Conservation (phyloP, 371 early-diverging fungal genomes). For the Lichtheimia corymbifera region DNA sequence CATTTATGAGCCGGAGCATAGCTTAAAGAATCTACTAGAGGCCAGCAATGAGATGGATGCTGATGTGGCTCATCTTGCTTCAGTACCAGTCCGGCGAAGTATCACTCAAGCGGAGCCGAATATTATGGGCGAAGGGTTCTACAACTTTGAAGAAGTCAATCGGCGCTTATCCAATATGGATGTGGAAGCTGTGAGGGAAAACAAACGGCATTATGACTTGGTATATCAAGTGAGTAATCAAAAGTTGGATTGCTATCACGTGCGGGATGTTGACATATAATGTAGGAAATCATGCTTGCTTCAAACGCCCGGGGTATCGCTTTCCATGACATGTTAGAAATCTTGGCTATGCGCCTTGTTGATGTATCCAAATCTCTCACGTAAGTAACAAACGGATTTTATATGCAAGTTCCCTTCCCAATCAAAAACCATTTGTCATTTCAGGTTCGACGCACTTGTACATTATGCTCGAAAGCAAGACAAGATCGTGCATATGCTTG, state of each 20-base stretch:
- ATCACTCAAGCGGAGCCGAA: conserved; percentile 1
- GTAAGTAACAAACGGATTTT: conserved; percentile 20
- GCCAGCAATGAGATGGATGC: conserved; percentile 25
- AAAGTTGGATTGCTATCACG: conserved; percentile 5
- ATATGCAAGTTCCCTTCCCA: not conserved
- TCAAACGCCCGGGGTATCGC: conserved; percentile 38
- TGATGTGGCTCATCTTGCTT: conserved; percentile 19
- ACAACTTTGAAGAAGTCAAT: conserved; percentile 31
- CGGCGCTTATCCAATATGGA: conserved; percentile 39
- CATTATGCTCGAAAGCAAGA: conserved; percentile 27
- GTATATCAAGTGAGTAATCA: conserved; percentile 41
- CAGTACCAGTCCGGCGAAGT: conserved; percentile 13
- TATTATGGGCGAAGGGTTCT: conserved; percentile 25
- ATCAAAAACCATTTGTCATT: not conserved
- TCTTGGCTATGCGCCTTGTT: conserved; percentile 46
- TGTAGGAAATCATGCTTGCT: conserved; percentile 25
- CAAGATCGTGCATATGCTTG: conserved; percentile 22
- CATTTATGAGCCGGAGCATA: conserved; percentile 42
- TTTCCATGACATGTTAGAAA: conserved; percentile 46
- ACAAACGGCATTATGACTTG: conserved; percentile 34
- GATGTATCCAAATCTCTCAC: conserved; percentile 50
- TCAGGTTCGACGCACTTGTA: conserved; percentile 35
- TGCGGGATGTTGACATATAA: not conserved
- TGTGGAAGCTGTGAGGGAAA: conserved; percentile 23
- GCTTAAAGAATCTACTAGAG: conserved; percentile 31